Conservation (phyloP, 208 protist genomes). For the Leishmania tarentolae region DNA sequence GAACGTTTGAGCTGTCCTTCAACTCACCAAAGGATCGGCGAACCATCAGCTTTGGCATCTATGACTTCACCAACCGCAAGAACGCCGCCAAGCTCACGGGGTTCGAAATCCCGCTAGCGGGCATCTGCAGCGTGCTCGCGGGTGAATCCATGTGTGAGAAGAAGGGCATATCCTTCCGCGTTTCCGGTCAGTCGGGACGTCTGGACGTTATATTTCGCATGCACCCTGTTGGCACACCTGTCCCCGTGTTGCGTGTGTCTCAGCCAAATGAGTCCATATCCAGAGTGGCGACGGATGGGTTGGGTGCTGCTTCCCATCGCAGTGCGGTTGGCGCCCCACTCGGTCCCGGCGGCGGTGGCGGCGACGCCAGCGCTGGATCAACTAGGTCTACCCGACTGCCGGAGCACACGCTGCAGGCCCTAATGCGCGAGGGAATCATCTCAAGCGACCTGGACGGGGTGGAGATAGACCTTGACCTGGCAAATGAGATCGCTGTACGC, state of each 20-base stretch:
- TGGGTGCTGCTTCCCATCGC: neutral
- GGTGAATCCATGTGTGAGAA: constrained; percentile 86
- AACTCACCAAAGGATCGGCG: constrained; percentile 81
- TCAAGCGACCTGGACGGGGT: constrained; percentile 44
- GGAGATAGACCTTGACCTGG: constrained; percentile 79
- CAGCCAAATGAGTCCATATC: constrained; percentile 13
- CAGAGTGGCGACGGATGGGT: constrained; percentile 5
- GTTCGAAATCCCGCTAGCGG: constrained; percentile 85
- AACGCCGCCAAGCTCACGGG: constrained; percentile 77
- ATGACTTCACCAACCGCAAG: constrained; percentile 84
- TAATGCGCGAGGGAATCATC: constrained; percentile 69
- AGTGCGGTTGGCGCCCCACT: neutral
- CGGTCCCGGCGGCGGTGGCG: neutral
- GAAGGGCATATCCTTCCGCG: constrained; percentile 84
- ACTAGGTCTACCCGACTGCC: constrained; percentile 62
- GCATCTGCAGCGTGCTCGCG: constrained; percentile 89
- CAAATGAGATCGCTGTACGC: constrained; percentile 83
- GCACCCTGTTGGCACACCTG: constrained; percentile 71
- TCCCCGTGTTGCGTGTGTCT: constrained; percentile 43
- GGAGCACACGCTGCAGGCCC: constrained; percentile 48
- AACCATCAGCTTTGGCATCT: constrained; percentile 76
- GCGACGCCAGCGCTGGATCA: constrained; percentile 17
- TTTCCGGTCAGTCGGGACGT: constrained; percentile 68
- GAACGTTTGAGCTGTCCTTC: constrained; percentile 72
- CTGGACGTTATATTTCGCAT: constrained; percentile 88